Evolutionary conservation across 192 early-diverging fungal species (phyloP).

Genomic region (Coemansia sp.): DNA sequence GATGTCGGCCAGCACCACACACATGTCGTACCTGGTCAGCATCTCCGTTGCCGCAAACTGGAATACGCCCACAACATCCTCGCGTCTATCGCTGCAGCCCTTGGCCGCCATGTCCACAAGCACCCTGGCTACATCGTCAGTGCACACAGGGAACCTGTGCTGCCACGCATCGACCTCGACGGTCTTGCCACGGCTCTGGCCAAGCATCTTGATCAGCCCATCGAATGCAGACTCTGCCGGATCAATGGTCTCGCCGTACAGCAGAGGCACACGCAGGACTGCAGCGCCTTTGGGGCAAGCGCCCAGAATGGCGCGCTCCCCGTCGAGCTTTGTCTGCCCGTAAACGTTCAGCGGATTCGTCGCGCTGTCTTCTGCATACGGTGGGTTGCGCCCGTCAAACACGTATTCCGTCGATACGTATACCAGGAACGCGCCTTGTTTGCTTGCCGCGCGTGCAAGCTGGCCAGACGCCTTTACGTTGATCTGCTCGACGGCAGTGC

Average conservation of each 20-base stretch:
- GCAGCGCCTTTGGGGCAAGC: constrained; percentile 58
- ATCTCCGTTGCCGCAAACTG: constrained; percentile 40
- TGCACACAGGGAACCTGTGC: constrained; percentile 82
- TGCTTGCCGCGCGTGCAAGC: constrained; percentile 60
- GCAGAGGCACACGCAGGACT: constrained; percentile 79
- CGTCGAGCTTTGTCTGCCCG: constrained; percentile 77
- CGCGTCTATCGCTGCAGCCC: constrained; percentile 11
- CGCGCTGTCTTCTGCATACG: constrained; percentile 69
- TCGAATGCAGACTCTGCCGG: constrained; percentile 80
- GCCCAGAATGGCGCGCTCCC: constrained; percentile 66
- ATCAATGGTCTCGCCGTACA: constrained; percentile 71
- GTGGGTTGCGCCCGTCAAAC: constrained; percentile 84
- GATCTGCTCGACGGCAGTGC: constrained; percentile 61
- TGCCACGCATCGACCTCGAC: constrained; percentile 71
- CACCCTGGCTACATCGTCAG: constrained; percentile 71
- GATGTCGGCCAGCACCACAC: constrained; percentile 31
- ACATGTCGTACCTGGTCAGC: constrained; percentile 54
- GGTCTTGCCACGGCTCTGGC: constrained; percentile 18
- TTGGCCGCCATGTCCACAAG: constrained; percentile 64
- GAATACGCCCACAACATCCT: constrained; percentile 24
- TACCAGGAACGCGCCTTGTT: constrained; percentile 62
- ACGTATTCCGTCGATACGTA: constrained; percentile 94
- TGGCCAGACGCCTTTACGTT: constrained; percentile 67
- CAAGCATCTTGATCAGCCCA: constrained; percentile 65
- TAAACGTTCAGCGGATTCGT: constrained; percentile 86